Evolutionary conservation across 768 basidiomycete species (phyloP).

Genomic region (Clavaria fumosa): DNA sequence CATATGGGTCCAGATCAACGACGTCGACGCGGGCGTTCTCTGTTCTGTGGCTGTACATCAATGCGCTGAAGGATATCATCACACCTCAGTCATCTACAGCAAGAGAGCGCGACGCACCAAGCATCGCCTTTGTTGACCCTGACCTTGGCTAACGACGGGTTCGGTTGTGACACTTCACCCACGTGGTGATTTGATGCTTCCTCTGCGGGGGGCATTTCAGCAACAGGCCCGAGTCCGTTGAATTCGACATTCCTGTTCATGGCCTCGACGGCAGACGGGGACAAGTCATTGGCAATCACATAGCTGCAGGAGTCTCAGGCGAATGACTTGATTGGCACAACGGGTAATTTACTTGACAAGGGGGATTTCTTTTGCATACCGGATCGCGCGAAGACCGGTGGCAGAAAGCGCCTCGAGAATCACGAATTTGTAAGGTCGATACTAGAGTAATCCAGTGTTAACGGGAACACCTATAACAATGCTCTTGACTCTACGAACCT

Average conservation of each 20-base stretch:
- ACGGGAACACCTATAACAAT: too few relatives aligned
- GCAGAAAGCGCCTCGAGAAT: conserved; percentile 91
- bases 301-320: conserved; percentile 32
- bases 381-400: conserved; percentile 87
- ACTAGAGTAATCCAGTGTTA: conserved; percentile 24
- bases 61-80: conserved; percentile 32
- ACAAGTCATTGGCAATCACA: conserved; percentile 91
- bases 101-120: conserved; percentile 36
- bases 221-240: conserved; percentile 49
- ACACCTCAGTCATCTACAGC: background rate
- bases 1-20: conserved; percentile 97
- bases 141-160: conserved; percentile 47
- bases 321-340: conserved; percentile 1
- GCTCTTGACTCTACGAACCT: background rate
- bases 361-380: conserved; percentile 96
- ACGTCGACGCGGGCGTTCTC: conserved; percentile 70
- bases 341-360: conserved; percentile 50
- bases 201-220: too few relatives aligned
- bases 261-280: conserved; percentile 62
- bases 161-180: too few relatives aligned
- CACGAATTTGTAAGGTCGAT: conserved; percentile 49
- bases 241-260: conserved; percentile 77
- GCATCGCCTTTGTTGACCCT: conserved; percentile 88
- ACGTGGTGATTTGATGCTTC: too few relatives aligned
- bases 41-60: conserved; percentile 83